Percentiles rank a stretch among this genome's conserved stretches.
phyloP scores from a whole-genome alignment of 306 rosid genomes.

The Begonia fuchsioides region DNA sequence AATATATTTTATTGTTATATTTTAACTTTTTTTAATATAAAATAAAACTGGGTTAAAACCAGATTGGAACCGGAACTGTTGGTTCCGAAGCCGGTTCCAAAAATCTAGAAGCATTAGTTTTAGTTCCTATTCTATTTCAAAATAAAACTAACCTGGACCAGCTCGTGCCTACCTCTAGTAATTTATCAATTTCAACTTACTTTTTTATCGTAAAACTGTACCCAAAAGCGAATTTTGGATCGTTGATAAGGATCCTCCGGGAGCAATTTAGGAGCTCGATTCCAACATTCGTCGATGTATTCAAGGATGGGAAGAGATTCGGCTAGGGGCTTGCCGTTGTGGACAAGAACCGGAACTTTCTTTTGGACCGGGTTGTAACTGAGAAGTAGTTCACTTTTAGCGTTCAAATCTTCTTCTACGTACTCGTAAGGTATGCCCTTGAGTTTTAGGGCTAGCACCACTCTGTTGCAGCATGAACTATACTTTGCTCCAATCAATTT shows the following conservation, averaged over 20 bases:
- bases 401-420: slow-evolving; percentile 21
- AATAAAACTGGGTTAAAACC: too few relatives aligned
- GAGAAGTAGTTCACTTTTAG: slow-evolving; percentile 25
- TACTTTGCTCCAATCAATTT: slow-evolving; percentile 19
- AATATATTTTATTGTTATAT: too few relatives aligned
- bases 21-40: too few relatives aligned
- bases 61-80: too few relatives aligned
- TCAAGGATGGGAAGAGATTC: slow-evolving; percentile 29
- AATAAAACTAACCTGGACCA: too few relatives aligned
- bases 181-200: slow-evolving; percentile 2
- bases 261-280: slow-evolving; percentile 16
- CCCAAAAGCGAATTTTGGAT: slow-evolving; percentile 31
- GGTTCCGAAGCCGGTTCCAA: too few relatives aligned
- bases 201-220: slow-evolving; percentile 13
- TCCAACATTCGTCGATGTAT: slow-evolving; percentile 30
- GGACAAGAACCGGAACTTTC: slow-evolving; percentile 27
- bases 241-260: slow-evolving; percentile 22
- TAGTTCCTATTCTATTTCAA: too few relatives aligned
- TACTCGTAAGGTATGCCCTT: slow-evolving; percentile 30
- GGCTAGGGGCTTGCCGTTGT: slow-evolving; percentile 17
- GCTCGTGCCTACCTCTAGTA: too few relatives aligned
- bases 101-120: too few relatives aligned
- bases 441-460: slow-evolving; percentile 23
- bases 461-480: slow-evolving; percentile 12
- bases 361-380: slow-evolving; percentile 23